Evolutionary conservation across 345 rosid genomes (phyloP).

Genomic region (Salix viminalis): DNA sequence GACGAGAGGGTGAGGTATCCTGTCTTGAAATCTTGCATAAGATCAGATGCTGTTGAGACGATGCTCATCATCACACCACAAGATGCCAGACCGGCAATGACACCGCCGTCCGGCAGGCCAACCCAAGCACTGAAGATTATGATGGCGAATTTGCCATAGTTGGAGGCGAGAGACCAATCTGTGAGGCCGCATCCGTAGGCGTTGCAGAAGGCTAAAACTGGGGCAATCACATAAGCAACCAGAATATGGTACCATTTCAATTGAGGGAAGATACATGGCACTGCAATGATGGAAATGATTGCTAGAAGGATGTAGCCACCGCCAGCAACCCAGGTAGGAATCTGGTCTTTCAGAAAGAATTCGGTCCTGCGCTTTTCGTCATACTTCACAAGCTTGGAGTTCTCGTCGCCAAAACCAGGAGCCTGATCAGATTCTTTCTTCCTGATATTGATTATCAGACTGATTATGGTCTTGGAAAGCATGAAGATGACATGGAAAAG

Average conservation of each 20-base stretch:
- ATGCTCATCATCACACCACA: slow-evolving; percentile 97
- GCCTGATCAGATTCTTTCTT: not conserved
- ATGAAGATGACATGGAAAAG: slow-evolving; percentile 59
- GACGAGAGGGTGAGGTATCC: slow-evolving; percentile 88
- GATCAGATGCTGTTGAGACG: slow-evolving; percentile 93
- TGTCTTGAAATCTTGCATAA: slow-evolving; percentile 90
- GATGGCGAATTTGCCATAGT: slow-evolving; percentile 78
- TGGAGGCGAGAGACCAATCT: slow-evolving; percentile 88
- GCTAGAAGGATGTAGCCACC: slow-evolving; percentile 57
- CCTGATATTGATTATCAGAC: slow-evolving; percentile 24
- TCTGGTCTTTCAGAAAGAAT: slow-evolving; percentile 68
- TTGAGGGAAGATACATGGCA: slow-evolving; percentile 70
- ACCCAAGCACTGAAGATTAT: slow-evolving; percentile 79
- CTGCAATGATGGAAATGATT: slow-evolving; percentile 37
- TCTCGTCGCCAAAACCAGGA: not conserved
- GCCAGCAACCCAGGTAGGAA: slow-evolving; percentile 56
- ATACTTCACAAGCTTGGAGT: slow-evolving; percentile 4
- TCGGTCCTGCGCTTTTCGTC: slow-evolving; percentile 49
- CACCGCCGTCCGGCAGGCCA: slow-evolving; percentile 57
- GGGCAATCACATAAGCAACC: slow-evolving; percentile 64
- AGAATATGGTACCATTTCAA: slow-evolving; percentile 71
- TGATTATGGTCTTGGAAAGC: slow-evolving; percentile 41
- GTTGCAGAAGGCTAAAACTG: slow-evolving; percentile 79
- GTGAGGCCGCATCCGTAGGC: slow-evolving; percentile 87
- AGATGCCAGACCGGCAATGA: slow-evolving; percentile 73